Percentiles rank a stretch among this genome's conserved stretches.
These are phyloP conservation scores for Piromyces sp. DNA, from an alignment of 192 early-diverging fungal species.

Conservation along the genomic window DNA sequence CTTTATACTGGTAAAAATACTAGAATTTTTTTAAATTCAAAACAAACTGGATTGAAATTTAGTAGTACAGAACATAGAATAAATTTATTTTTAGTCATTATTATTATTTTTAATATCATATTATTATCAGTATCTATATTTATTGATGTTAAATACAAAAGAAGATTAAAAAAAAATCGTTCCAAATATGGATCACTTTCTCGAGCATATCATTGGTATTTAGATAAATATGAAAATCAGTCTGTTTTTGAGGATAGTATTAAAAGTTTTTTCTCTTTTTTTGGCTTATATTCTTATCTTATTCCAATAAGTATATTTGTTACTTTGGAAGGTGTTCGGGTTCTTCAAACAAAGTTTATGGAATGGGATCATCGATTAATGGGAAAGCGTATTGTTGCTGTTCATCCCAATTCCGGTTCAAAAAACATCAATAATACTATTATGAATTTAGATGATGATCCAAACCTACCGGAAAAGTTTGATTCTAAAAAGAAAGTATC, in stretches of 20 bases:
- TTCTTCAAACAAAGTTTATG: constrained; percentile 47
- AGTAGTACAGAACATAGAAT: background rate
- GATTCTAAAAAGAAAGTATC: background rate
- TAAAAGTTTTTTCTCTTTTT: constrained; percentile 14
- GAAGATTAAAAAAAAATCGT: background rate
- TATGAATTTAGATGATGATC: background rate
- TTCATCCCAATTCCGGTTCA: background rate
- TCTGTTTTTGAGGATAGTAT: background rate
- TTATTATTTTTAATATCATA: background rate
- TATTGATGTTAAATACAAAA: background rate
- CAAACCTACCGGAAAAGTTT: background rate
- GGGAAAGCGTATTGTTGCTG: background rate
- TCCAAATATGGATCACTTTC: background rate
- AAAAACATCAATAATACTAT: background rate
- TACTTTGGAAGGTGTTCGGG: constrained; percentile 46
- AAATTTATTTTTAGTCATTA: background rate
- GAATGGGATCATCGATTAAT: constrained; percentile 42
- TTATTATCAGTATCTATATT: background rate
- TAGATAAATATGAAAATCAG: background rate
- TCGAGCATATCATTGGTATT: background rate
- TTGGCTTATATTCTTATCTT: constrained; percentile 45
- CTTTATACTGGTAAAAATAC: background rate
- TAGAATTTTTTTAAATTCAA: background rate
- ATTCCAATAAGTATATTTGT: constrained; percentile 61
- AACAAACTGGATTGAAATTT: background rate